A percentile compares a stretch with the other conserved stretches of the same genome.
Evolutionary conservation across 2,329 filamentous ascomycete genomes (phyloP).

Genomic region (Diaporthe australafricana): DNA sequence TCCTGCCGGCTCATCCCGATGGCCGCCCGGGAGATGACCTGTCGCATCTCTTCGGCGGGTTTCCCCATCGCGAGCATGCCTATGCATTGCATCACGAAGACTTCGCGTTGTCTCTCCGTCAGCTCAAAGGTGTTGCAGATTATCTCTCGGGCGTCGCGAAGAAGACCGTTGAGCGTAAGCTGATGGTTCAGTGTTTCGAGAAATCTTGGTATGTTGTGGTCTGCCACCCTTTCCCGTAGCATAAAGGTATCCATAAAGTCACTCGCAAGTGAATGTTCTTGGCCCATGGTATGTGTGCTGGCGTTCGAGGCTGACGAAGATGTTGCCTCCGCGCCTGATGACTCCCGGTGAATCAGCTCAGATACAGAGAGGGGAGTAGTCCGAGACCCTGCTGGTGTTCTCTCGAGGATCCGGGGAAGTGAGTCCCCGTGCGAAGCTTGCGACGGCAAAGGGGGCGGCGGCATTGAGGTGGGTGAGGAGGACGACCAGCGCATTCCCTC

Average conservation of each 20-base stretch:
- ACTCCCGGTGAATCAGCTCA: conserved; percentile 16
- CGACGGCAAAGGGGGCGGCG: not conserved
- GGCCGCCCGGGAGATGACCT: not conserved
- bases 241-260: not conserved
- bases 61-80: not conserved
- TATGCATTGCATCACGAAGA: not conserved
- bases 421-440: not conserved
- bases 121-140: conserved; percentile 3
- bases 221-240: not conserved
- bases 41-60: not conserved
- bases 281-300: not conserved
- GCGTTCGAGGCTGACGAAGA: not conserved
- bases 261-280: not conserved
- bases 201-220: not conserved
- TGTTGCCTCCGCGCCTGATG: not conserved
- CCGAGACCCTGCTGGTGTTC: not conserved
- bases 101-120: not conserved
- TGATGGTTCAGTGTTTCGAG: conserved; percentile 1
- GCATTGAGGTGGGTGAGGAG: not conserved
- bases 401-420: not conserved
- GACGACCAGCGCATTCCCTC: not conserved
- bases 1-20: not conserved
- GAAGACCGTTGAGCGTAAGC: not conserved
- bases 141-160: conserved; percentile 12
- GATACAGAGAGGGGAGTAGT: not conserved